A percentile compares a stretch with the other conserved stretches of the same genome.
Conservation (phyloP, 148 eudicot genomes). For the Dianthus caryophyllus region DNA sequence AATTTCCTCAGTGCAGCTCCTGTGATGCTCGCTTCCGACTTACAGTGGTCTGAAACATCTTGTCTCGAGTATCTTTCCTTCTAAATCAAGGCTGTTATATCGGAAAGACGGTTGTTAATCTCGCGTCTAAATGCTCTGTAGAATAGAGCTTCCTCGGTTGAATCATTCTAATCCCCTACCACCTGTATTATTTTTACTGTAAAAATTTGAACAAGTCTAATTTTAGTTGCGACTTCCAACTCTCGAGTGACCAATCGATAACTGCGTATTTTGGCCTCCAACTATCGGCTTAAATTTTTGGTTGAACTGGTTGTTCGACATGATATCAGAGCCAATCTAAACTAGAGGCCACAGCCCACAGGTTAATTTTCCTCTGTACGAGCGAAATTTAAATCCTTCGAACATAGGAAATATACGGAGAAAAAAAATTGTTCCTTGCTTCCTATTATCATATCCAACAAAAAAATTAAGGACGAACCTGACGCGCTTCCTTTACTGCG, state of each 20-base stretch:
- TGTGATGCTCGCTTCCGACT: neutral
- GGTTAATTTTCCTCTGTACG: neutral
- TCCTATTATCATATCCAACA: neutral
- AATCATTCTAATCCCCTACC: constrained; percentile 10
- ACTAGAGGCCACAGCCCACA: no score
- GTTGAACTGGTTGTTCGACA: no score
- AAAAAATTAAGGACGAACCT: constrained; percentile 33
- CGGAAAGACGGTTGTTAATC: neutral
- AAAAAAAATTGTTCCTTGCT: neutral
- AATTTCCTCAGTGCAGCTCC: neutral
- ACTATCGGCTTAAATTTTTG: no score
- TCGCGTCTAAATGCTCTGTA: neutral
- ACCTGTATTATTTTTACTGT: constrained; percentile 4
- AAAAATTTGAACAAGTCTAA: neutral
- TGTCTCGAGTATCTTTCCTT: neutral
- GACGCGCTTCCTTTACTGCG: constrained; percentile 41
- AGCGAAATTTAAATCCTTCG: neutral
- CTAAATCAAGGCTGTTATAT: neutral
- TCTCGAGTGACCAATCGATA: no score
- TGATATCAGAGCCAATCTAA: no score
- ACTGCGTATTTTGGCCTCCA: no score
- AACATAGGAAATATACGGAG: neutral
- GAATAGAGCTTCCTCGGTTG: neutral
- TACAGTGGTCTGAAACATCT: neutral
- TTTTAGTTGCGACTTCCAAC: neutral